Evolutionary conservation across 2,329 filamentous ascomycete species (phyloP).

Genomic region (Alternaria triticimaculans): DNA sequence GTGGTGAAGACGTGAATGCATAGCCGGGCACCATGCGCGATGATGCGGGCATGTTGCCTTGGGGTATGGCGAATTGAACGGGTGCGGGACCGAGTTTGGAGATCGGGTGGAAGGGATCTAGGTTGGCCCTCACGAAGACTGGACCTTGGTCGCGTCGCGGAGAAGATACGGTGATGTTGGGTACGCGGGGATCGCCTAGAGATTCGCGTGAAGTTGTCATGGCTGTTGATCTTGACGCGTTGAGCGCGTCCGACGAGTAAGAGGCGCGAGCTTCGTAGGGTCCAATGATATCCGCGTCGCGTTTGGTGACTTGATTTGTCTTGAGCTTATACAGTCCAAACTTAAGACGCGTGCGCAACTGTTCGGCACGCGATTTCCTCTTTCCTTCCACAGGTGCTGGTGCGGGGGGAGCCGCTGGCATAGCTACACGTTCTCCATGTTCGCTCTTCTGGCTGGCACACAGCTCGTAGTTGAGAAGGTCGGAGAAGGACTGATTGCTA

Average conservation of each 20-base stretch:
- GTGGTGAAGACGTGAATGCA: conserved; percentile 40
- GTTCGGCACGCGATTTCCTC: conserved; percentile 64
- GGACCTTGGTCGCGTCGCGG: conserved; percentile 28
- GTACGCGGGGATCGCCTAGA: conserved; percentile 20
- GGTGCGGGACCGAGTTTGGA: conserved; percentile 47
- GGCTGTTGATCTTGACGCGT: conserved; percentile 29
- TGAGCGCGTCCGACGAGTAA: conserved; percentile 20
- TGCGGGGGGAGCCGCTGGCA: conserved; percentile 15
- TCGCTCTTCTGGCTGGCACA: conserved; percentile 50
- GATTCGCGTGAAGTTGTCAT: conserved; percentile 25
- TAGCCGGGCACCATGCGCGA: conserved; percentile 45
- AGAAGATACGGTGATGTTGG: conserved; percentile 41
- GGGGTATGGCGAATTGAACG: conserved; percentile 42
- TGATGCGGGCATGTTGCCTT: conserved; percentile 41
- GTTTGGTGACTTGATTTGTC: conserved; percentile 73
- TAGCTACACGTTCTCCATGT: conserved; percentile 15
- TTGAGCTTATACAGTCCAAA: conserved; percentile 77
- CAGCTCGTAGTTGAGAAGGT: conserved; percentile 56
- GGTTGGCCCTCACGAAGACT: conserved; percentile 37
- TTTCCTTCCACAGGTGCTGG: conserved; percentile 13
- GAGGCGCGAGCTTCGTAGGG: conserved; percentile 33
- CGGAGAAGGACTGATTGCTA: conserved; percentile 54
- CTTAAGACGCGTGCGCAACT: conserved; percentile 70
- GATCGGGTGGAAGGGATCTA: conserved; percentile 41
- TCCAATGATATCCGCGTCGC: conserved; percentile 63